Evolutionary conservation across 1,284 basidiomycete species (phyloP), one percentile per base, ranked within the genome.

Genomic region (Fomitopsis palustris): DNA sequence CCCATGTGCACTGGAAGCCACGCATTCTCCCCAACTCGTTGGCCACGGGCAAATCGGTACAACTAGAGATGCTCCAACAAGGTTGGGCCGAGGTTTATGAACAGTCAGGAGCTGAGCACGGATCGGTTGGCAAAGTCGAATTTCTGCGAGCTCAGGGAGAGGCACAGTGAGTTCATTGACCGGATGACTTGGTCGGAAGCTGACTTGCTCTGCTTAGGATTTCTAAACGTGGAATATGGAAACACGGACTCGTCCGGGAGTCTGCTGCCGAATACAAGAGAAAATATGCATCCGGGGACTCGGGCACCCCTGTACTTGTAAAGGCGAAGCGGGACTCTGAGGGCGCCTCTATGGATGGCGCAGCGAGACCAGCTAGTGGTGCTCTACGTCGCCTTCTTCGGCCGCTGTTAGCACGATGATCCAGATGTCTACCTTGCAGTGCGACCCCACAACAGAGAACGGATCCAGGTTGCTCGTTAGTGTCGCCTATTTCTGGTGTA

Each of bases 241-340:
- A 75, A 29, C 62, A 81, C 4, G 86, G 86, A 0, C 74, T 72
- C 12, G 66, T 68, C 7, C 77, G 79, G 9, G 93, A 96, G 67
- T 83, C 79, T 5, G 92, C 93, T 0, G 81, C 86, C 1, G 88
- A 92, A 58, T 95, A 92, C 72, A 95, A 96, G 74, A 83, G 82
- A 38, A 81, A 91, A 38, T 71, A 85, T 64, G 78, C 82, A 9
- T 39, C 59, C 10, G 54, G 39, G 3, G 37, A 42, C 35, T 27
- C 51, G 56, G 31, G 8, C 23, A 19, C n/a, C 25, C 25, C 54
- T 3, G 54, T 25, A 19, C 41, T 37, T 4, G 31, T 52, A 31
- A 52, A 33, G n/a, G 23, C 33, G 9, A 52, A 52, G 49, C 19
- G 16, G 4, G 10, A 25, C 10, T 17, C 6, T 3, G 45, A 16